These are phyloP conservation scores for Fraxinus excelsior DNA, from an alignment of 257 asterid species.

Conservation along the genomic window DNA sequence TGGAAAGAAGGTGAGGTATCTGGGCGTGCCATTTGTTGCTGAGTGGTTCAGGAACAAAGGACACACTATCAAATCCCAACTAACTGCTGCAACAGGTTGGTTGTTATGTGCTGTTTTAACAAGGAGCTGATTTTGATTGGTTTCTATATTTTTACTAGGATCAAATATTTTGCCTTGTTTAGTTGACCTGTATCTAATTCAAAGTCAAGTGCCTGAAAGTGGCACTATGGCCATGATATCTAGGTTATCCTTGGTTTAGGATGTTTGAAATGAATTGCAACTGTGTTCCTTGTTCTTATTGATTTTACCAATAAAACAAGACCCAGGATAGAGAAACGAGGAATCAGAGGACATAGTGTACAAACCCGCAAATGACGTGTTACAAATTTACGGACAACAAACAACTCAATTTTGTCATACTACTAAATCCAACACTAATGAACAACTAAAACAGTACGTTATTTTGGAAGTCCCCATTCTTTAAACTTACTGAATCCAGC, in stretches of 20 bases:
- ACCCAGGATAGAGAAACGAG: constrained; percentile 4
- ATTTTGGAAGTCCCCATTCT: no score
- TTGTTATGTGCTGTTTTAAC: constrained; percentile 10
- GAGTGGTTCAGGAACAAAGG: constrained; percentile 99
- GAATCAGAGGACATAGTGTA: constrained; percentile 7
- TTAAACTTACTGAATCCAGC: no score
- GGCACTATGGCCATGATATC: constrained; percentile 7
- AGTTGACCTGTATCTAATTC: constrained; percentile 19
- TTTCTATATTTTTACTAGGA: constrained; percentile 5
- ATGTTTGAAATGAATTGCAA: constrained; percentile 4
- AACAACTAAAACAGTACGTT: no score
- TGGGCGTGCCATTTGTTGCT: constrained; percentile 95
- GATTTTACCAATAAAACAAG: constrained; percentile 2
- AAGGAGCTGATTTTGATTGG: constrained; percentile 12
- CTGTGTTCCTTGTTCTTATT: constrained; percentile 5
- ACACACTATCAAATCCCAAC: constrained; percentile 94
- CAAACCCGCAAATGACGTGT: background rate
- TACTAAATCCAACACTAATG: background rate
- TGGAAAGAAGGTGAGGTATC: constrained; percentile 90
- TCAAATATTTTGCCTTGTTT: constrained; percentile 10
- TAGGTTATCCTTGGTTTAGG: background rate
- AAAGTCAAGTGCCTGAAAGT: constrained; percentile 15
- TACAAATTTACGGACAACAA: background rate
- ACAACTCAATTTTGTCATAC: background rate
- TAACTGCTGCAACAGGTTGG: constrained; percentile 98